Evolutionary conservation across 441 rosid genomes (phyloP).

Genomic region (Raphanus hybrid): DNA sequence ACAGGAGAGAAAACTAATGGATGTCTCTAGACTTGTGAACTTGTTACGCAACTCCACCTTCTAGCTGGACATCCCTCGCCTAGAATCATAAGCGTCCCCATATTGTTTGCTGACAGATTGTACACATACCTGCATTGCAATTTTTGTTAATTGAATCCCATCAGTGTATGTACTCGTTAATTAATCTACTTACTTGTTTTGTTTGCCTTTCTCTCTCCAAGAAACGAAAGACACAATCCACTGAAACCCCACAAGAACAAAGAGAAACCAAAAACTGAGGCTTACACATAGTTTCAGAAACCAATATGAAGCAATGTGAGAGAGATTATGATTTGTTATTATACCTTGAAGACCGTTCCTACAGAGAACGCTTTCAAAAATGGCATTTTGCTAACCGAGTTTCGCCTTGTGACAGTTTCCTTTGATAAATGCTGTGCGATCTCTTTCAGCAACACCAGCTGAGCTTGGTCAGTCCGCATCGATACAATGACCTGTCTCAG

Average conservation of each 20-base stretch:
- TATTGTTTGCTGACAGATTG: constrained; percentile 63
- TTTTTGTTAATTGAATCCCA: neutral
- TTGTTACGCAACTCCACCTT: constrained; percentile 80
- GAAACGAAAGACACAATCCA: constrained; percentile 77
- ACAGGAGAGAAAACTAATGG: constrained; percentile 6
- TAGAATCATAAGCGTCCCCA: constrained; percentile 81
- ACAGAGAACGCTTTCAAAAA: constrained; percentile 56
- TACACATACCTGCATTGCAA: constrained; percentile 59
- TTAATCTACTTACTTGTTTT: constrained; percentile 66
- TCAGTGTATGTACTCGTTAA: neutral
- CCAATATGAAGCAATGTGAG: neutral
- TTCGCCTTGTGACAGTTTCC: constrained; percentile 52
- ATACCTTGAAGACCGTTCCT: constrained; percentile 80
- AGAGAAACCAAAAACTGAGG: constrained; percentile 2
- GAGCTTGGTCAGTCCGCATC: constrained; percentile 94
- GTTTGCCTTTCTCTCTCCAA: constrained; percentile 80
- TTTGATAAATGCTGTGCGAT: constrained; percentile 87
- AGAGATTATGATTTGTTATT: neutral
- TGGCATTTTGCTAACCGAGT: constrained; percentile 54
- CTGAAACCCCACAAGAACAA: constrained; percentile 51
- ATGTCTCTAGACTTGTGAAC: constrained; percentile 51
- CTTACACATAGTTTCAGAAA: constrained; percentile 4
- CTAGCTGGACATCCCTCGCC: constrained; percentile 67
- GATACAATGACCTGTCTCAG: constrained; percentile 90
- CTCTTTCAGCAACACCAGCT: constrained; percentile 85